A percentile compares a stretch with the other conserved stretches of the same genome.
phyloP scores from a whole-genome alignment of 2,329 filamentous ascomycete genomes.

The Clonostachys rosea region DNA sequence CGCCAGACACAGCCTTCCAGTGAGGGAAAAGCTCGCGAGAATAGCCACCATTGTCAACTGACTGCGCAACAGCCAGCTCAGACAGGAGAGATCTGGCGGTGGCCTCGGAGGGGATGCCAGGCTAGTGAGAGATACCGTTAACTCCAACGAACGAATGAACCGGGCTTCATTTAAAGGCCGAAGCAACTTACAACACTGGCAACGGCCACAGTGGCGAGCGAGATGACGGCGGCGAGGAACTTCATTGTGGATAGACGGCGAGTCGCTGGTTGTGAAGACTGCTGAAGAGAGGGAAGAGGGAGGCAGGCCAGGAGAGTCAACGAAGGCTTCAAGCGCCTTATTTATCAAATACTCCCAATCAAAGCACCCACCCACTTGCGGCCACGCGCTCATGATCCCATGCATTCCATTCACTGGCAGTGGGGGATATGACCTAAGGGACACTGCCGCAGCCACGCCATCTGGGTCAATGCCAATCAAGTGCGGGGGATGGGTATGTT shows the following conservation, averaged over 20 bases:
- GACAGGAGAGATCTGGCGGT: conserved; percentile 54
- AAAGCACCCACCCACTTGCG: no score
- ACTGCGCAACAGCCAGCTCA: conserved; percentile 50
- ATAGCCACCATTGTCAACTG: conserved; percentile 53
- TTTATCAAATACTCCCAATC: no score
- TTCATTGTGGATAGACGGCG: conserved; percentile 19
- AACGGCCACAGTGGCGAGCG: conserved; percentile 14
- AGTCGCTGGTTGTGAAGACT: not conserved
- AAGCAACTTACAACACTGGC: conserved; percentile 6
- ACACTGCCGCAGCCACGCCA: no score
- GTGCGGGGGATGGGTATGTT: no score
- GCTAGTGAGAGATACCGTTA: conserved; percentile 19
- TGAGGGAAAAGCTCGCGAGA: conserved; percentile 65
- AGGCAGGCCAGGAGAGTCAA: no score
- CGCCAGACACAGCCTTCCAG: conserved; percentile 55
- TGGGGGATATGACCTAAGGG: no score
- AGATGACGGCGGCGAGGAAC: conserved; percentile 15
- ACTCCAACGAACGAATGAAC: not conserved
- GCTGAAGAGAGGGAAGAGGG: no score
- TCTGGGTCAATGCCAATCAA: no score
- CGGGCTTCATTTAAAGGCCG: not conserved
- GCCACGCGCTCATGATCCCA: no score
- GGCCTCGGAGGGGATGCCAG: conserved; percentile 57
- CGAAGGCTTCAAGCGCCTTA: no score
- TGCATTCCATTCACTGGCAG: no score